Evolutionary conservation across 225 moss, liverwort and hornwort species (phyloP).

Genomic region (Polytrichum formosum): DNA sequence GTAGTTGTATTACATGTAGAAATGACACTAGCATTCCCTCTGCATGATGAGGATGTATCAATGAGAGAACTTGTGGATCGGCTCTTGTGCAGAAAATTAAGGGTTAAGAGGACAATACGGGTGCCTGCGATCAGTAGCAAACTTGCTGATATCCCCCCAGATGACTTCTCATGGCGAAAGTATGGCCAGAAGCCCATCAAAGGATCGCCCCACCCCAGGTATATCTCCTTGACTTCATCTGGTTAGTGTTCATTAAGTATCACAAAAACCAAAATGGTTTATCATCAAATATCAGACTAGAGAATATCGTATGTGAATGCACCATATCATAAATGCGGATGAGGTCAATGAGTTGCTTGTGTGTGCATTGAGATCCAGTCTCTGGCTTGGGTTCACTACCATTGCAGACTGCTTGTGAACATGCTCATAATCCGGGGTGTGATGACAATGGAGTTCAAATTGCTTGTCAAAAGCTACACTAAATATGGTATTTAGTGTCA

Average conservation of each 20-base stretch:
- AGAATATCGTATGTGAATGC: background rate
- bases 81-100: conserved; percentile 36
- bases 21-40: background rate
- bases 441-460: too few species aligned
- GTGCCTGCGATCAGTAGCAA: conserved; percentile 73
- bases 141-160: conserved; percentile 64
- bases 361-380: background rate
- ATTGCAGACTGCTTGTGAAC: too few species aligned
- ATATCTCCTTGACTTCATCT: background rate
- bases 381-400: too few species aligned
- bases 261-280: too few species aligned
- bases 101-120: conserved; percentile 44
- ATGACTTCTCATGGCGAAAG: conserved; percentile 70
- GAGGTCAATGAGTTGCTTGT: too few species aligned
- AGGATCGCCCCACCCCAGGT: conserved; percentile 75
- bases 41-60: background rate
- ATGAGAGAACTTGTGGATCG: background rate
- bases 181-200: conserved; percentile 77
- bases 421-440: too few species aligned
- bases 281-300: background rate
- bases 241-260: background rate
- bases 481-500: too few species aligned
- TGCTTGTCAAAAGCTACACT: too few species aligned
- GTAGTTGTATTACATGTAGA: background rate
- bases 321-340: background rate